phyloP scores from a whole-genome alignment of 495 filamentous ascomycete species.

The Podospora tetraspora region DNA sequence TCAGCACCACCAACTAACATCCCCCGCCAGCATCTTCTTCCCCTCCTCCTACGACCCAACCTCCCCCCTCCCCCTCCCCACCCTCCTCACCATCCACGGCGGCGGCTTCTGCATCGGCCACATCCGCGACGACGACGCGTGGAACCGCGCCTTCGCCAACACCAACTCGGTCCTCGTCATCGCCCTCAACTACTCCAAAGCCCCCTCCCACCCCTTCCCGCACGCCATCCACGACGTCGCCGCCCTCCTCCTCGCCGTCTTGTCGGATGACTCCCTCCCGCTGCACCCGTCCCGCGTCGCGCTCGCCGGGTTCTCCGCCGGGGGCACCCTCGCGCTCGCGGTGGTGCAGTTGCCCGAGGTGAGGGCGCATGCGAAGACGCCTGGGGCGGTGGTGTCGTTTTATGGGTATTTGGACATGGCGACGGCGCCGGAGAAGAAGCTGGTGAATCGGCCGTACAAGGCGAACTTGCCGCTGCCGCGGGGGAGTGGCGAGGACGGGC shows the following conservation, averaged over 20 bases:
- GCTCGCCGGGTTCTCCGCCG: slow-evolving; percentile 31
- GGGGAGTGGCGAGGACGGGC: slow-evolving; percentile 17
- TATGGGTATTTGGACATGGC: slow-evolving; percentile 28
- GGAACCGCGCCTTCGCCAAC: slow-evolving; percentile 33
- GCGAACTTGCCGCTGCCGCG: slow-evolving; percentile 18
- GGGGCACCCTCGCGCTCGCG: slow-evolving; percentile 28
- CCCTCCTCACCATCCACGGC: slow-evolving; percentile 32
- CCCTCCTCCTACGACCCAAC: slow-evolving; percentile 31
- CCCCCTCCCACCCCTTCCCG: slow-evolving; percentile 31
- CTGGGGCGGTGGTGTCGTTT: slow-evolving; percentile 24
- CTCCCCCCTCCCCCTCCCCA: slow-evolving; percentile 24
- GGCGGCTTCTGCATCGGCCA: slow-evolving; percentile 35
- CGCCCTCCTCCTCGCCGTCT: slow-evolving; percentile 17
- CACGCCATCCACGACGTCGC: slow-evolving; percentile 30
- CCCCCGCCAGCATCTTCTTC: slow-evolving; percentile 31
- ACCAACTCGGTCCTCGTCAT: slow-evolving; percentile 28
- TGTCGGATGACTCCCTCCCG: background rate
- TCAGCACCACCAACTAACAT: background rate
- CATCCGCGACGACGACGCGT: slow-evolving; percentile 28
- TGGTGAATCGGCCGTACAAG: slow-evolving; percentile 31
- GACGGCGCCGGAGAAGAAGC: slow-evolving; percentile 19
- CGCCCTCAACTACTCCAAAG: slow-evolving; percentile 33
- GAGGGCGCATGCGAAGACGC: slow-evolving; percentile 22
- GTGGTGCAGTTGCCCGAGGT: slow-evolving; percentile 29
- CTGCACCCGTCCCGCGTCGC: slow-evolving; percentile 19